Percentiles rank a stretch among this genome's conserved stretches.
Conservation (phyloP, 2,329 filamentous ascomycete genomes). For the Penicillium sp. region DNA sequence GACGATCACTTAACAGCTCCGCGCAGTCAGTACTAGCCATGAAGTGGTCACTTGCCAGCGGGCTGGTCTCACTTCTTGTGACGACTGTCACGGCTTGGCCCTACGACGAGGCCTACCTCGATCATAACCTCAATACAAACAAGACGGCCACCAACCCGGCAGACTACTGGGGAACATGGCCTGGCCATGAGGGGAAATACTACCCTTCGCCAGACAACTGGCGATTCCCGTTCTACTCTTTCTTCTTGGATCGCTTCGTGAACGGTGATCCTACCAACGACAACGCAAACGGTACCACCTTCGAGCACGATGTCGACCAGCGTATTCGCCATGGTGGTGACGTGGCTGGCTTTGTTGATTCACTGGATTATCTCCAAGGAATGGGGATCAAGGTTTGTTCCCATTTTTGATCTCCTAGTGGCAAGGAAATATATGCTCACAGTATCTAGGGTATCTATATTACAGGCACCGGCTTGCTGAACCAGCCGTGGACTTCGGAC, state of each 20-base stretch:
- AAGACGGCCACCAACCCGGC: slow-evolving; percentile 53
- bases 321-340: slow-evolving; percentile 65
- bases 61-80: slow-evolving; percentile 33
- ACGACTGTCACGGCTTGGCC: slow-evolving; percentile 35
- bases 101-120: slow-evolving; percentile 51
- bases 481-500: slow-evolving; percentile 63
- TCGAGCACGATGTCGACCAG: slow-evolving; percentile 59
- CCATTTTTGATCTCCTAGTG: background rate
- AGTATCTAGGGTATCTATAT: slow-evolving; percentile 55
- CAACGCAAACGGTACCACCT: slow-evolving; percentile 57
- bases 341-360: slow-evolving; percentile 56
- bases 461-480: slow-evolving; percentile 62
- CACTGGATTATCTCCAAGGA: slow-evolving; percentile 62
- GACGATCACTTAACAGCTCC: background rate
- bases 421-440: slow-evolving; percentile 5
- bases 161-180: slow-evolving; percentile 58
- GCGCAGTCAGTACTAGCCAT: slow-evolving; percentile 21
- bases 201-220: slow-evolving; percentile 58
- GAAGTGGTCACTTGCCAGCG: slow-evolving; percentile 30
- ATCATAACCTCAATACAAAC: slow-evolving; percentile 63
- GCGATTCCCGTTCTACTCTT: slow-evolving; percentile 64
- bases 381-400: slow-evolving; percentile 58
- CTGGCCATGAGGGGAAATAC: slow-evolving; percentile 46
- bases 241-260: slow-evolving; percentile 63
- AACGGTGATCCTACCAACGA: slow-evolving; percentile 65